A percentile compares a stretch with the other conserved stretches of the same genome.
Conservation (phyloP, 225 moss, liverwort and hornwort species). For the Thuidium tamariscinum region DNA sequence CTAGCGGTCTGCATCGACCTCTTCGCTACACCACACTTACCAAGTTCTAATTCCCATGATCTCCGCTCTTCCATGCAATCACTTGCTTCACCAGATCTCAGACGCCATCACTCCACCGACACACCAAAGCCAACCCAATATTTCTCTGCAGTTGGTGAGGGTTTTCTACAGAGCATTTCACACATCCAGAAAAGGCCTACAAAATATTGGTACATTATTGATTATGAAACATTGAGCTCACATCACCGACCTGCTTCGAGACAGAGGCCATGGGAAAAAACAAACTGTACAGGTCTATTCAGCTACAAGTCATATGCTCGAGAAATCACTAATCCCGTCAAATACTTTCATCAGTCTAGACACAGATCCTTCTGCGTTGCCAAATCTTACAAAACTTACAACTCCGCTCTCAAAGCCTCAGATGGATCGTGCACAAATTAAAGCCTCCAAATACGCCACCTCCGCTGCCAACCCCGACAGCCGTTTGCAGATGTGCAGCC, state of each 20-base stretch:
- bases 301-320: not conserved
- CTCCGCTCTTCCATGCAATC: not conserved
- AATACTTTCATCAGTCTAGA: not conserved
- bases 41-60: not conserved
- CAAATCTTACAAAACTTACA: not conserved
- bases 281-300: not conserved
- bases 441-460: no score
- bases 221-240: not conserved
- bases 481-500: no score
- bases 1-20: not conserved
- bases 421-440: no score
- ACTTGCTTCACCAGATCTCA: not conserved
- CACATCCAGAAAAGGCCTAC: no score
- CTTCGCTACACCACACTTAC: not conserved
- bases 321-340: not conserved
- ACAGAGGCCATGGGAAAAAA: not conserved
- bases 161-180: not conserved
- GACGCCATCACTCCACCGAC: not conserved
- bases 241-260: not conserved
- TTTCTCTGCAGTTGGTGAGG: not conserved
- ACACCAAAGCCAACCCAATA: not conserved
- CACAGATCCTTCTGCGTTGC: no score
- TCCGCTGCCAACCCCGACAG: not conserved
- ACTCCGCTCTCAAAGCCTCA: not conserved
- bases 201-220: no score